Conservation (phyloP, 371 early-diverging fungal species). For the Mortierella sp. region DNA sequence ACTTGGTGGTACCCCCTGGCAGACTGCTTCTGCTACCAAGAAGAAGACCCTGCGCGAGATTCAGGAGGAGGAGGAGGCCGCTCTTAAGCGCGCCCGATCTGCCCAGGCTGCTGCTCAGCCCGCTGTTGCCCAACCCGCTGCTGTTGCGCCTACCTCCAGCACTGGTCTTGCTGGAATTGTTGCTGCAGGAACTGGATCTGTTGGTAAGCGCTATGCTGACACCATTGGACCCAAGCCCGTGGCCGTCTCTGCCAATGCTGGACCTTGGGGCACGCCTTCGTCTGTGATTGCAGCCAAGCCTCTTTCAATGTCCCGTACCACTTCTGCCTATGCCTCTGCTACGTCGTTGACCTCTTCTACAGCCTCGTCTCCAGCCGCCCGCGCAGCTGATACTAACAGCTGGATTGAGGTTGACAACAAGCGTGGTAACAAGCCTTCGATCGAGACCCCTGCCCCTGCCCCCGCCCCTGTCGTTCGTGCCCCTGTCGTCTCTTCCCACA, state of each 20-base stretch:
- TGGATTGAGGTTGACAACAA: constrained; percentile 57
- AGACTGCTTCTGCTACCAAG: constrained; percentile 61
- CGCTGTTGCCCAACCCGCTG: constrained; percentile 31
- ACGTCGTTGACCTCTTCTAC: constrained; percentile 34
- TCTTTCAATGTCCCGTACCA: constrained; percentile 20
- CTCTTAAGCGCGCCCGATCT: constrained; percentile 56
- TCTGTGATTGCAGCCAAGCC: constrained; percentile 18
- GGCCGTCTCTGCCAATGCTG: constrained; percentile 17
- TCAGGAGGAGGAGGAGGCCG: constrained; percentile 83
- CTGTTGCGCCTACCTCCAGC: constrained; percentile 22
- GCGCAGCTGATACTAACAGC: constrained; percentile 33
- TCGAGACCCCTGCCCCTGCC: constrained; percentile 22
- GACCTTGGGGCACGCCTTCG: constrained; percentile 37
- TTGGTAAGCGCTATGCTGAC: constrained; percentile 47
- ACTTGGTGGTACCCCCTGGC: constrained; percentile 8
- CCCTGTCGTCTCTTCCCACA: constrained; percentile 11
- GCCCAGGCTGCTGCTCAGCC: constrained; percentile 12
- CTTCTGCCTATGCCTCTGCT: constrained; percentile 38
- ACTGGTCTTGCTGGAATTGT: constrained; percentile 68
- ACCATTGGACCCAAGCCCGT: constrained; percentile 51
- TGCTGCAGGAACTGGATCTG: constrained; percentile 41
- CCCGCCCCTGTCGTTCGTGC: constrained; percentile 3
- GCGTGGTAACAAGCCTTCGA: constrained; percentile 21
- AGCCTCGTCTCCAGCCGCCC: constrained; percentile 3
- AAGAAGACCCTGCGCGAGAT: constrained; percentile 85